Percentiles rank a stretch among this genome's conserved stretches.
Conservation (phyloP, 179 eudicot genomes). For the Heliamphora ciliata region DNA sequence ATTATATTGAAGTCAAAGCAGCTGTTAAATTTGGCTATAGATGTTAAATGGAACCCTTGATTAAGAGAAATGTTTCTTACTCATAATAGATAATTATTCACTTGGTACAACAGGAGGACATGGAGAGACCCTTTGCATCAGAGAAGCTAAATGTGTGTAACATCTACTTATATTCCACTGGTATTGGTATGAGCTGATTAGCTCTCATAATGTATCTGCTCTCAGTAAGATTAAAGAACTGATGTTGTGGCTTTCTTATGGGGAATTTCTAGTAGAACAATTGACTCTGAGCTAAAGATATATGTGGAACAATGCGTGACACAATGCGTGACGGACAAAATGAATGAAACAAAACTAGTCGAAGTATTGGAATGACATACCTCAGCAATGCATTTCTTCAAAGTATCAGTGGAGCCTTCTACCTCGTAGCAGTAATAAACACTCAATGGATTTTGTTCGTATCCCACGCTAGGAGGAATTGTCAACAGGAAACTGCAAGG, state of each 20-base stretch:
- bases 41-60: not conserved
- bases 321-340: not conserved
- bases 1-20: not conserved
- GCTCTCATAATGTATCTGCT: slow-evolving; percentile 1
- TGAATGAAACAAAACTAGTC: not conserved
- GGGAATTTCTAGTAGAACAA: not conserved
- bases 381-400: slow-evolving; percentile 92
- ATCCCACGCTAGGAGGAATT: slow-evolving; percentile 88
- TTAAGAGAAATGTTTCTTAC: not conserved
- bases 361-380: slow-evolving; percentile 27
- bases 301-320: too few relatives aligned
- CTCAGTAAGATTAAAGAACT: not conserved
- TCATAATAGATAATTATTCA: not conserved
- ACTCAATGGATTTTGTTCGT: slow-evolving; percentile 87
- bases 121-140: not conserved
- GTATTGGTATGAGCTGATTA: not conserved
- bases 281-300: not conserved
- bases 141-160: not conserved
- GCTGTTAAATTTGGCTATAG: not conserved
- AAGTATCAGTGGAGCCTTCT: slow-evolving; percentile 37
- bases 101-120: not conserved
- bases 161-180: not conserved
- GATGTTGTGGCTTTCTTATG: not conserved
- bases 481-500: slow-evolving; percentile 56
- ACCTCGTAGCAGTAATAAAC: slow-evolving; percentile 75